A percentile compares a stretch with the other conserved stretches of the same genome.
Evolutionary conservation across 1,284 basidiomycete genomes (phyloP).

Genomic region (Cutaneotrichosporon sp.): DNA sequence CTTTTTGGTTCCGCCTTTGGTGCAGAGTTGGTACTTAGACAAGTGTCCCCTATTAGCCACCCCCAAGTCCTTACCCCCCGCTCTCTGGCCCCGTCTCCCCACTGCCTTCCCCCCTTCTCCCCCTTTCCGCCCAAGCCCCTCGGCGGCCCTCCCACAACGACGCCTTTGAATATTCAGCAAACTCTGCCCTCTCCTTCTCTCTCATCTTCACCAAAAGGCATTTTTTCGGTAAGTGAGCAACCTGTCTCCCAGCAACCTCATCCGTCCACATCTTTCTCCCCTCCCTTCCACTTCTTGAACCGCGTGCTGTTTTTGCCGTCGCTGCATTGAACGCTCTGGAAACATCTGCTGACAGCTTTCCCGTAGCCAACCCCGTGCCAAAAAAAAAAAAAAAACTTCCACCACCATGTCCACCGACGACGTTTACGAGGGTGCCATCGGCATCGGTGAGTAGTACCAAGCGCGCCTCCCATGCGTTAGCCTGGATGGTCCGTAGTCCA

Average conservation of each 20-base stretch:
- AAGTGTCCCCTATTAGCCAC: too few relatives aligned
- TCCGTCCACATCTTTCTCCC: background rate
- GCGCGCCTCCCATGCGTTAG: background rate
- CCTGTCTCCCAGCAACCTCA: background rate
- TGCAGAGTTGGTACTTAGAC: too few relatives aligned
- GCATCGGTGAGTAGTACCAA: slow-evolving; percentile 59
- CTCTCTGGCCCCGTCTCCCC: too few relatives aligned
- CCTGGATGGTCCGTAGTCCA: background rate
- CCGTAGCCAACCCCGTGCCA: slow-evolving; percentile 10
- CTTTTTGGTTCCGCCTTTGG: too few relatives aligned
- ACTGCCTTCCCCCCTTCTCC: background rate
- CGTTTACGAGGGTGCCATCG: slow-evolving; percentile 91
- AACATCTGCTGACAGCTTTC: background rate
- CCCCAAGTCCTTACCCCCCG: too few relatives aligned
- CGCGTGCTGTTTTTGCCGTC: too few relatives aligned
- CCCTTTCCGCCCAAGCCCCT: background rate
- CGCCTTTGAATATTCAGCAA: too few relatives aligned
- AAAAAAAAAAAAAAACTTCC: slow-evolving; percentile 19
- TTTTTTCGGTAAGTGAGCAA: slow-evolving; percentile 11
- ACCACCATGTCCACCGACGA: slow-evolving; percentile 77
- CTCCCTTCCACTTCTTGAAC: too few relatives aligned
- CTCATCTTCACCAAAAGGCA: slow-evolving; percentile 24
- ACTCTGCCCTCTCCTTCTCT: slow-evolving; percentile 1
- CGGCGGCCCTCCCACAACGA: too few relatives aligned
- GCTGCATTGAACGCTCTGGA: too few relatives aligned